These are phyloP conservation scores for Graphilbum sp. DNA, from an alignment of 2,329 filamentous ascomycete genomes.

Conservation along the genomic window DNA sequence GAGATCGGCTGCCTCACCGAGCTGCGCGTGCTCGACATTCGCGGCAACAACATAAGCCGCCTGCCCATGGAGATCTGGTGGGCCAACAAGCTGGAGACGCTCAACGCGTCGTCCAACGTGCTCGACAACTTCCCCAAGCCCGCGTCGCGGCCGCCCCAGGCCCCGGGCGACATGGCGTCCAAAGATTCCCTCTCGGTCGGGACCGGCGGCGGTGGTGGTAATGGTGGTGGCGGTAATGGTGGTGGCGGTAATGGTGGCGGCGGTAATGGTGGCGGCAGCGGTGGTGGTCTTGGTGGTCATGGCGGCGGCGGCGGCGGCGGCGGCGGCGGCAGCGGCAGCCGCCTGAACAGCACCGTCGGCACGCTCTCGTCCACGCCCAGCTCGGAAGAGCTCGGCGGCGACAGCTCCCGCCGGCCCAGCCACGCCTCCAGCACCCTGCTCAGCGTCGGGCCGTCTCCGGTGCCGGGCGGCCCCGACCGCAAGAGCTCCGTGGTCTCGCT, in stretches of 20 bases:
- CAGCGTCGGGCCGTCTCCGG: conserved; percentile 60
- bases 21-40: conserved; percentile 69
- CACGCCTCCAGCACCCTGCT: conserved; percentile 64
- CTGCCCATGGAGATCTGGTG: conserved; percentile 94
- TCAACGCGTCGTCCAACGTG: conserved; percentile 93
- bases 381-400: conserved; percentile 55
- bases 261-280: too few relatives aligned
- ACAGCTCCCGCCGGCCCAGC: conserved; percentile 56
- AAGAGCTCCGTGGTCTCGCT: conserved; percentile 78
- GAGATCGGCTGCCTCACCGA: conserved; percentile 82
- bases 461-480: conserved; percentile 40
- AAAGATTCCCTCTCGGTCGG: conserved; percentile 17
- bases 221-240: too few relatives aligned
- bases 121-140: conserved; percentile 83
- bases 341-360: conserved; percentile 21
- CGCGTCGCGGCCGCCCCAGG: conserved; percentile 49
- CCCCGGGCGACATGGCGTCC: conserved; percentile 26
- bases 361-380: conserved; percentile 46
- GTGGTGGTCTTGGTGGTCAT: too few relatives aligned
- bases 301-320: too few relatives aligned
- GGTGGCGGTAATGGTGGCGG: too few relatives aligned
- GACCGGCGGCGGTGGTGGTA: too few relatives aligned
- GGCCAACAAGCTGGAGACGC: conserved; percentile 72
- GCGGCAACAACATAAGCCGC: conserved; percentile 83
- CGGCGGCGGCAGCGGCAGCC: too few relatives aligned